A percentile compares a stretch with the other conserved stretches of the same genome.
Evolutionary conservation across 768 basidiomycete species (phyloP).

Genomic region (Austroboletus eburneus): DNA sequence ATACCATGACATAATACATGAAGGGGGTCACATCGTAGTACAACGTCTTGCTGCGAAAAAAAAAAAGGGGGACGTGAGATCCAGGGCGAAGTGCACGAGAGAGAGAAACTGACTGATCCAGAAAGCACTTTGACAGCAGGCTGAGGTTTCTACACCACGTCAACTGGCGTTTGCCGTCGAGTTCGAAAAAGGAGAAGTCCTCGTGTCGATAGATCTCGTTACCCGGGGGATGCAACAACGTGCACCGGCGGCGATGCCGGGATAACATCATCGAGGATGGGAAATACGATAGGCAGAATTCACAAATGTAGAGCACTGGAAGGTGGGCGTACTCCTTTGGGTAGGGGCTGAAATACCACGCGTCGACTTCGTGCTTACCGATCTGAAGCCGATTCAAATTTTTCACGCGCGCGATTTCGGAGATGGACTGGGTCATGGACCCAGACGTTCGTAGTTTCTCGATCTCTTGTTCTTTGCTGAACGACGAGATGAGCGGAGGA

Average conservation of each 20-base stretch:
- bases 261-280: slow-evolving; percentile 87
- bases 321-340: slow-evolving; percentile 97
- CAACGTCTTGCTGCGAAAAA: slow-evolving; percentile 75
- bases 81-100: slow-evolving; percentile 4
- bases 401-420: slow-evolving; percentile 96
- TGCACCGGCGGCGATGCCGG: slow-evolving; percentile 90
- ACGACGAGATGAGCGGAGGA: slow-evolving; percentile 53
- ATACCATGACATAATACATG: slow-evolving; percentile 98
- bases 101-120: slow-evolving; percentile 78
- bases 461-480: slow-evolving; percentile 98
- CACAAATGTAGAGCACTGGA: slow-evolving; percentile 94
- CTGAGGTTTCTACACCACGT: slow-evolving; percentile 97
- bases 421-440: slow-evolving; percentile 98
- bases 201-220: slow-evolving; percentile 99
- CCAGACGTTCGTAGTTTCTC: slow-evolving; percentile 97
- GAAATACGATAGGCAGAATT: slow-evolving; percentile 94
- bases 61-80: slow-evolving; percentile 20
- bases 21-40: slow-evolving; percentile 99
- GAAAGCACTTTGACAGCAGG: slow-evolving; percentile 94
- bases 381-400: slow-evolving; percentile 97
- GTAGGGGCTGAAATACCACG: slow-evolving; percentile 99
- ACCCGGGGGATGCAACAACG: slow-evolving; percentile 89
- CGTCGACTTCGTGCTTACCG: slow-evolving; percentile 93
- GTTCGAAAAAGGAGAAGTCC: slow-evolving; percentile 96
- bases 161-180: slow-evolving; percentile 93